phyloP scores from a whole-genome alignment of 1,284 basidiomycete genomes.

The Cryptococcus sp. region DNA sequence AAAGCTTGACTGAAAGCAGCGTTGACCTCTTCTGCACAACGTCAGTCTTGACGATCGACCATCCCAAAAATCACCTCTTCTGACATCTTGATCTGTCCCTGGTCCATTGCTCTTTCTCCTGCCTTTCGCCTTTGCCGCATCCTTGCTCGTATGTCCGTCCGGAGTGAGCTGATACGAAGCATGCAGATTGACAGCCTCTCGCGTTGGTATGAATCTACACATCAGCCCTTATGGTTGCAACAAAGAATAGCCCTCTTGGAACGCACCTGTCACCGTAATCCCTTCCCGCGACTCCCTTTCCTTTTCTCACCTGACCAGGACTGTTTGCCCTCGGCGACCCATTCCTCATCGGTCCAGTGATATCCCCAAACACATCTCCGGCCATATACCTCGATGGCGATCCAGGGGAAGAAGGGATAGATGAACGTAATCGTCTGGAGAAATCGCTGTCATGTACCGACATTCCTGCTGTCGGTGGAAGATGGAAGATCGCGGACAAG shows the following conservation, averaged over 20 bases:
- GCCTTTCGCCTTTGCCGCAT: constrained; percentile 24
- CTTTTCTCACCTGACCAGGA: constrained; percentile 17
- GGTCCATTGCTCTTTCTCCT: constrained; percentile 38
- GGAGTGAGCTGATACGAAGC: constrained; percentile 51
- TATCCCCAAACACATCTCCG: constrained; percentile 37
- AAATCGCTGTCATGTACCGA: constrained; percentile 38
- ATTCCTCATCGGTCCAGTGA: constrained; percentile 14
- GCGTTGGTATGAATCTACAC: constrained; percentile 52
- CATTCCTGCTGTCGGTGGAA: no score
- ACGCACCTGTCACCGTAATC: constrained; percentile 47
- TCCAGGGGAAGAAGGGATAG: constrained; percentile 11
- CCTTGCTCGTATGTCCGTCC: constrained; percentile 28
- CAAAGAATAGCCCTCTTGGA: background rate
- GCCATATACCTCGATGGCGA: background rate
- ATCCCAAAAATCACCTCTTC: constrained; percentile 41
- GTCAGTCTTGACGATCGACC: constrained; percentile 1
- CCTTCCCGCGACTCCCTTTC: constrained; percentile 28
- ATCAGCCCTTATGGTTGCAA: background rate
- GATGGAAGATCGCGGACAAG: no score
- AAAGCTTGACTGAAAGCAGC: constrained; percentile 52
- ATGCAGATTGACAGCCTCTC: constrained; percentile 51
- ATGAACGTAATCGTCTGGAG: constrained; percentile 27
- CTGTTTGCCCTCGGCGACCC: constrained; percentile 20
- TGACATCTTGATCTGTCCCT: constrained; percentile 44
- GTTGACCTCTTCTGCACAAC: constrained; percentile 50